Evolutionary conservation across 441 rosid genomes (phyloP).

Genomic region (Pelargonium cotyledonis): DNA sequence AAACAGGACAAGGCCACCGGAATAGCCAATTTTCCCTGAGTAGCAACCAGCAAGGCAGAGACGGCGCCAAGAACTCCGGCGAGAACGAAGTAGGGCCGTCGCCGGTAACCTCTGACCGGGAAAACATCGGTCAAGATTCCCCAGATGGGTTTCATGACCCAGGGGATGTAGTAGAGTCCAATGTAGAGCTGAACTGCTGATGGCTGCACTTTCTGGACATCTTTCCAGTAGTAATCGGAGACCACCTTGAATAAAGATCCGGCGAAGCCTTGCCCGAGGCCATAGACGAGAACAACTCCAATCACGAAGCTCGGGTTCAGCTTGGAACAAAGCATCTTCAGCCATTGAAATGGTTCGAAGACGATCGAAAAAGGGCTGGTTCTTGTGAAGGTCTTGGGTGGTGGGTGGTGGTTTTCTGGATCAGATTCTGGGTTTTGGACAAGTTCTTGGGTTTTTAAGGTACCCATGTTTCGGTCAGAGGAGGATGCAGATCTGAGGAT

Average conservation of each 20-base stretch:
- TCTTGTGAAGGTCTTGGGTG: not conserved
- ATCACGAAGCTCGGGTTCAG: conserved; percentile 52
- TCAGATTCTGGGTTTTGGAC: not conserved
- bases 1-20: conserved; percentile 51
- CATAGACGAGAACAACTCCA: conserved; percentile 61
- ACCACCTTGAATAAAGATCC: conserved; percentile 66
- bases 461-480: not conserved
- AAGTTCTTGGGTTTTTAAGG: not conserved
- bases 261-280: conserved; percentile 67
- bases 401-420: not conserved
- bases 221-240: conserved; percentile 73
- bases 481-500: not conserved
- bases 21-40: conserved; percentile 39
- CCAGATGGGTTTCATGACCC: conserved; percentile 79
- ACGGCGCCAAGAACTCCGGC: conserved; percentile 57
- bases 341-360: conserved; percentile 65
- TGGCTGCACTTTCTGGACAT: conserved; percentile 63
- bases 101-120: conserved; percentile 55
- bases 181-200: conserved; percentile 56
- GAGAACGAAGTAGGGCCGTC: conserved; percentile 63
- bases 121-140: conserved; percentile 72
- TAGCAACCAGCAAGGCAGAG: conserved; percentile 44
- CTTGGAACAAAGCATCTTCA: conserved; percentile 54
- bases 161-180: conserved; percentile 72
- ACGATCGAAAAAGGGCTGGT: conserved; percentile 27